Evolutionary conservation across 768 basidiomycete genomes (phyloP), one percentile per base, ranked within the genome.

Genomic region (Collybia sordida): DNA sequence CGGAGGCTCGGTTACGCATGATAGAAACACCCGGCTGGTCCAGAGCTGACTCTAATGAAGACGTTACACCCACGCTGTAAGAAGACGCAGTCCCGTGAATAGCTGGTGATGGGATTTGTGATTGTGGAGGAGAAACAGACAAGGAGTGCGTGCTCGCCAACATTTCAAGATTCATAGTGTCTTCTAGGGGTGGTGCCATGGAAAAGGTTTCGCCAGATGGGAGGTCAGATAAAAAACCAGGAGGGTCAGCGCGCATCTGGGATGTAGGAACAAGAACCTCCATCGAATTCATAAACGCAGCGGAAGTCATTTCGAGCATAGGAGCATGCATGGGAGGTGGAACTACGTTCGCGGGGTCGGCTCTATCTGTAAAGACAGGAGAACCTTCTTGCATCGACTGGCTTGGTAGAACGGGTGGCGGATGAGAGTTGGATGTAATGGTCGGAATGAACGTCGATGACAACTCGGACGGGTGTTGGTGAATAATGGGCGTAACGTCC

Each of bases 41-140:
- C 43, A 78, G 68, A 19, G 76, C 73, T 45, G 74, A 69, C 38
- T 75, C 74, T 17, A 78, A 66, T 22, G 79, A 75, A 0, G 75
- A 76, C 15, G 72, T 62, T 18, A 69, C 72, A 37, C 65, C 68
- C 21, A 68, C 56, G 27, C 58, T 57, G 56, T 72, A 77, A 19
- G 72, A 63, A 27, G 77, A 64, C 15, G 71, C 58, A n/a, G 69
- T 59, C 15, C 64, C 66, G 55, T 72, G 73, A 37, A 73, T 61
- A 42, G 65, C 65, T 23, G 73, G 66, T 1, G 73, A 72, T 17
- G 68, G 67, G 42, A 68, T 55, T 51, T 67, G 71, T 27, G 67
- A 71, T 45, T 69, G 68, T 14, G 45, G 67, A 14, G 69, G 66
- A 6, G 70, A 65, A 24, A 61, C 58, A 8, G 72, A 65, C 28